A percentile compares a stretch with the other conserved stretches of the same genome.
These are phyloP conservation scores for Fusarium equiseti DNA, from an alignment of 2,329 filamentous ascomycete species.

Conservation along the genomic window DNA sequence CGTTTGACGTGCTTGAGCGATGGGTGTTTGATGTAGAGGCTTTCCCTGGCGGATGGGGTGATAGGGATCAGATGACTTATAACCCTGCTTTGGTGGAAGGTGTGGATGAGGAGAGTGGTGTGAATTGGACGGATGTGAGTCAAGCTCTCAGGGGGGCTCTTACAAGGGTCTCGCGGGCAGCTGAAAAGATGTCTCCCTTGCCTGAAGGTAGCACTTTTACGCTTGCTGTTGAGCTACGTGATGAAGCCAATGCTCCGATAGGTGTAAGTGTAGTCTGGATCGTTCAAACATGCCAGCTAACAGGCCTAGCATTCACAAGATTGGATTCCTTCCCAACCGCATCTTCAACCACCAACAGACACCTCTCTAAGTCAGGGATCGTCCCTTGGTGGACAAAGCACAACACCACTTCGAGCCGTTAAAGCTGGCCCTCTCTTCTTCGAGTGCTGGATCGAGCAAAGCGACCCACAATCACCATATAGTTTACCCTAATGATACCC, in stretches of 20 bases:
- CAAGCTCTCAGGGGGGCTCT: slow-evolving; percentile 79
- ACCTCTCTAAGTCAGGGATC: slow-evolving; percentile 47
- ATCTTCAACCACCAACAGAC: slow-evolving; percentile 55
- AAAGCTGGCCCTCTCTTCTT: slow-evolving; percentile 71
- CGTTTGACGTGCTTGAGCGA: slow-evolving; percentile 65
- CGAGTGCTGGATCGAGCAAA: slow-evolving; percentile 72
- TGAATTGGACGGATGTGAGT: slow-evolving; percentile 72
- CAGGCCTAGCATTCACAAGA: slow-evolving; percentile 66
- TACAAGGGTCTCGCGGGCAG: slow-evolving; percentile 70
- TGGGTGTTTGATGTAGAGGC: slow-evolving; percentile 70
- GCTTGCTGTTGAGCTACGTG: slow-evolving; percentile 78
- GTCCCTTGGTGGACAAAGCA: slow-evolving; percentile 55
- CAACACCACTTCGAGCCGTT: slow-evolving; percentile 65
- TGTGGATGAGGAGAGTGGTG: slow-evolving; percentile 40
- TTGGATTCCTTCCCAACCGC: slow-evolving; percentile 69
- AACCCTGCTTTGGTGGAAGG: slow-evolving; percentile 44
- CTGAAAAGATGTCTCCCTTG: slow-evolving; percentile 67
- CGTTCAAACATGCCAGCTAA: slow-evolving; percentile 12
- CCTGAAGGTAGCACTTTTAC: slow-evolving; percentile 79
- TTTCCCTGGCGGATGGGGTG: slow-evolving; percentile 58
- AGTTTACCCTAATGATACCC: slow-evolving; percentile 20
- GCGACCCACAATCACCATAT: slow-evolving; percentile 6
- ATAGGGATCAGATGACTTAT: slow-evolving; percentile 37
- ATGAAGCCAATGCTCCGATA: slow-evolving; percentile 69
- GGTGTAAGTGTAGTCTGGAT: slow-evolving; percentile 58